phyloP scores from a whole-genome alignment of 179 eudicot species.

The Actinidia polygama region DNA sequence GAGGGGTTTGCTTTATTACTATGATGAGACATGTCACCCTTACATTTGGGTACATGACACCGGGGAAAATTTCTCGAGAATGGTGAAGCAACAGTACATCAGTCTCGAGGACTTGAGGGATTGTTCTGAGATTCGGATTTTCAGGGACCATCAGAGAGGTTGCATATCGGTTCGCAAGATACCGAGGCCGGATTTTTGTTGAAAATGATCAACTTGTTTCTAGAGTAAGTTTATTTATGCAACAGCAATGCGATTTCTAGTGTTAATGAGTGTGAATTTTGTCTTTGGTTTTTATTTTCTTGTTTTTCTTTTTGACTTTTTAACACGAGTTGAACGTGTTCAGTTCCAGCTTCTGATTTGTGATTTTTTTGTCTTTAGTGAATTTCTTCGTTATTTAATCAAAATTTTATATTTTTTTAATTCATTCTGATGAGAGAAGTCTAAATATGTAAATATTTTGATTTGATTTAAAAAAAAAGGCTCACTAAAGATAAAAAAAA shows the following conservation, averaged over 20 bases:
- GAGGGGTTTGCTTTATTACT: slow-evolving; percentile 50
- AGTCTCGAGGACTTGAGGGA: slow-evolving; percentile 87
- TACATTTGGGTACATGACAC: slow-evolving; percentile 79
- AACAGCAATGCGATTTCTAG: too few species aligned
- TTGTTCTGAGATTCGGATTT: slow-evolving; percentile 75
- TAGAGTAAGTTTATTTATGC: not conserved
- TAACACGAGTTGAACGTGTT: too few species aligned
- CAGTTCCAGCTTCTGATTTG: too few species aligned
- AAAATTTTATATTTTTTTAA: too few species aligned
- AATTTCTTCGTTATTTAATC: too few species aligned
- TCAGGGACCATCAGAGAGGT: slow-evolving; percentile 78
- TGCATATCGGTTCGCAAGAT: slow-evolving; percentile 73
- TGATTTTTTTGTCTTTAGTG: too few species aligned
- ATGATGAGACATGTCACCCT: slow-evolving; percentile 75
- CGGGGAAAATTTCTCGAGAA: slow-evolving; percentile 62
- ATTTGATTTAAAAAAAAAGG: too few species aligned
- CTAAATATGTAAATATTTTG: too few species aligned
- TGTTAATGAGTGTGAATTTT: too few species aligned
- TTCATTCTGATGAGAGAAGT: too few species aligned
- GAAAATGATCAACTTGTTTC: slow-evolving; percentile 4
- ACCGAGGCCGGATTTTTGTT: slow-evolving; percentile 56
- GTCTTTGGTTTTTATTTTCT: not conserved
- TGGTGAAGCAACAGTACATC: slow-evolving; percentile 83
- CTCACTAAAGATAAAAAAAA: too few species aligned
- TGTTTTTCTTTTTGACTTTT: not conserved